Evolutionary conservation across 1,284 basidiomycete species (phyloP).

Genomic region (Papiliotrema fonsecae): DNA sequence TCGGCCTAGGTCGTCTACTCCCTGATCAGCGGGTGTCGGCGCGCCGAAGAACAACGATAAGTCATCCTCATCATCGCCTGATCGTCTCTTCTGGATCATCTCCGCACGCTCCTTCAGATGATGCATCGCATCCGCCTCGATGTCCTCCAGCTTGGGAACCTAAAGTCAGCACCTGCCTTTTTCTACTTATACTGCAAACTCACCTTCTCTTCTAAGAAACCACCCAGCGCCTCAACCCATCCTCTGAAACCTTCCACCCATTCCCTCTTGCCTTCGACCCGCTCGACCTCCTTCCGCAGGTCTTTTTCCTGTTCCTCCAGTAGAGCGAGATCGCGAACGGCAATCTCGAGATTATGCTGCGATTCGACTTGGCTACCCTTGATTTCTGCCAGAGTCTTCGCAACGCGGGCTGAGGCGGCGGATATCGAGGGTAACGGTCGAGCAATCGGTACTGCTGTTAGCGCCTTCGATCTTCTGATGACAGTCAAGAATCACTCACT

Average conservation of each 20-base stretch:
- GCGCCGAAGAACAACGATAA: conserved; percentile 67
- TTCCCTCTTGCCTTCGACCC: conserved; percentile 73
- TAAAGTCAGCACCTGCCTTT: conserved; percentile 48
- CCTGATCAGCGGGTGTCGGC: conserved; percentile 39
- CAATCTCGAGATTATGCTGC: conserved; percentile 38
- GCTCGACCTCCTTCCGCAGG: conserved; percentile 70
- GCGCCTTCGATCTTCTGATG: background rate
- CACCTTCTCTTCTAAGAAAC: conserved; percentile 89
- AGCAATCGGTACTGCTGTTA: conserved; percentile 27
- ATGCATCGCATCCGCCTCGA: conserved; percentile 74
- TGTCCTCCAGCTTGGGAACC: conserved; percentile 75
- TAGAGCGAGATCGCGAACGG: conserved; percentile 60
- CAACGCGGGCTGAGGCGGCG: conserved; percentile 64
- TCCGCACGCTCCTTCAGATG: conserved; percentile 69
- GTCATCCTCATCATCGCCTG: conserved; percentile 75
- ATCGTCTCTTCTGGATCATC: conserved; percentile 63
- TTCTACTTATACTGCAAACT: conserved; percentile 4
- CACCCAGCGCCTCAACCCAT: conserved; percentile 81
- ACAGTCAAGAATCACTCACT: conserved; percentile 55
- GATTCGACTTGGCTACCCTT: conserved; percentile 31
- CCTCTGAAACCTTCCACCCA: conserved; percentile 82
- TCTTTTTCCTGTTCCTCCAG: conserved; percentile 72
- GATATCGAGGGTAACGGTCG: conserved; percentile 59
- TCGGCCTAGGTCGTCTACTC: conserved; percentile 64
- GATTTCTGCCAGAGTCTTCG: conserved; percentile 59